These are phyloP conservation scores for Pseudotulostoma volvatum DNA, from an alignment of 495 filamentous ascomycete species.

Conservation along the genomic window DNA sequence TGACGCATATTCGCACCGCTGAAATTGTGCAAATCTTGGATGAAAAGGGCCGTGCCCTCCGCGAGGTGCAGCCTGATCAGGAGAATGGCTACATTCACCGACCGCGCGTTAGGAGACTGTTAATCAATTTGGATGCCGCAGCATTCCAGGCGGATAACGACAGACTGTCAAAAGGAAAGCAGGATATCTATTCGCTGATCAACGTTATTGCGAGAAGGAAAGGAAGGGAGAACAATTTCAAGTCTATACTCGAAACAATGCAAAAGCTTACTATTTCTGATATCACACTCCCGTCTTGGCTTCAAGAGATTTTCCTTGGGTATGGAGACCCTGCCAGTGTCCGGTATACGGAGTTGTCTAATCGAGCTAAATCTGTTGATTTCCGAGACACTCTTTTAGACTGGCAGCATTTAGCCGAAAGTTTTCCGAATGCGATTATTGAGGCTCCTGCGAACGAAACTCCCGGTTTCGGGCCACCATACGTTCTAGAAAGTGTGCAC, in stretches of 20 bases:
- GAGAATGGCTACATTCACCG: slow-evolving; percentile 36
- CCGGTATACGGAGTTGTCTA: slow-evolving; percentile 67
- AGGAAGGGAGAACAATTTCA: slow-evolving; percentile 94
- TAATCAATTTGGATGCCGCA: slow-evolving; percentile 65
- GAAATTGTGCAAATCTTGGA: slow-evolving; percentile 80
- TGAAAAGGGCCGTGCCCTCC: slow-evolving; percentile 63
- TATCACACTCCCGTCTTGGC: slow-evolving; percentile 79
- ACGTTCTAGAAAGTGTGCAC: slow-evolving; percentile 53
- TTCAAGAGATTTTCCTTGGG: slow-evolving; percentile 92
- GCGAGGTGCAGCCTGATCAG: slow-evolving; percentile 37
- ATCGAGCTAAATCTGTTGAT: slow-evolving; percentile 60
- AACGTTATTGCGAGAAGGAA: slow-evolving; percentile 77
- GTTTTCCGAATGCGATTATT: slow-evolving; percentile 67
- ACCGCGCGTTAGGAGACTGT: slow-evolving; percentile 46
- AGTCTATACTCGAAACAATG: slow-evolving; percentile 80
- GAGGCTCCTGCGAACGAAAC: slow-evolving; percentile 54
- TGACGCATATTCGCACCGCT: slow-evolving; percentile 63
- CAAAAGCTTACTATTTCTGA: slow-evolving; percentile 67
- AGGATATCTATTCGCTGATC: slow-evolving; percentile 67
- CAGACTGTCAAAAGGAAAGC: slow-evolving; percentile 41
- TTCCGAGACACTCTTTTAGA: slow-evolving; percentile 89
- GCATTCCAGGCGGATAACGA: slow-evolving; percentile 70
- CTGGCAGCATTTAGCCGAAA: slow-evolving; percentile 86
- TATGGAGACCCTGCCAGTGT: slow-evolving; percentile 86
- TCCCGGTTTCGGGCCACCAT: slow-evolving; percentile 72